Evolutionary conservation across 2,329 filamentous ascomycete species (phyloP), one percentile per base, ranked within the genome.

Genomic region (Stagonosporopsis vannaccii): DNA sequence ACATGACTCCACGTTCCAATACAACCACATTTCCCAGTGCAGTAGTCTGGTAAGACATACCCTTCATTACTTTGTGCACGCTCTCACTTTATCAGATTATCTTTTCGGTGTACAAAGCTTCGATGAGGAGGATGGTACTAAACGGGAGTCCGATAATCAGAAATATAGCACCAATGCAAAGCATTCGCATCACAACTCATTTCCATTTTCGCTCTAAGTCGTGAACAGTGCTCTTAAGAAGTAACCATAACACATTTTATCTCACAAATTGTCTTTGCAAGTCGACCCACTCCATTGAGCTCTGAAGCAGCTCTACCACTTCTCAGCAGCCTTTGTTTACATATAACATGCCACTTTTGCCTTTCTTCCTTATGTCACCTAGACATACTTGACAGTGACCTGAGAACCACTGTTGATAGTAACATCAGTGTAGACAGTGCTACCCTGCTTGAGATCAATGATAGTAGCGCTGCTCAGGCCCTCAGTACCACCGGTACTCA

Each of bases 401-500:
- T 55, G 51, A 22, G 59, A 61, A 33, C 35, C 46, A 17, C 59
- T 53, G 41, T 52, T 28, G 19, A 56, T 61, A 7, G 45, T 48
- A 11, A 55, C 51, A 37, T 56, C 50, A 12, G 60, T 62, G 32
- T 50, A 58, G 67, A 76, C 66, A 71, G 44, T 49, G 47, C 51
- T 58, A n/a, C 46, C 74, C 70, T 83, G 80, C 68, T 78, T 56
- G 48, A 84, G 78, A 50, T 83, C 80, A 47, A 83, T 67, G 55
- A 82, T 73, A 9, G 71, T 74, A n/a, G 75, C 77, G 25, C 75
- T 75, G 1, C 69, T 64, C 8, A 77, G 69, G 22, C 75, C 71
- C 17, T 73, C 73, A 15, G 61, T 74, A 20, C 45, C 45, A 55
- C 69, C 23, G 58, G 58, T 19, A 51, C 63, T 56, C 28, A 62